Conservation (phyloP, 345 rosid species). For the Durio zibethinus region DNA sequence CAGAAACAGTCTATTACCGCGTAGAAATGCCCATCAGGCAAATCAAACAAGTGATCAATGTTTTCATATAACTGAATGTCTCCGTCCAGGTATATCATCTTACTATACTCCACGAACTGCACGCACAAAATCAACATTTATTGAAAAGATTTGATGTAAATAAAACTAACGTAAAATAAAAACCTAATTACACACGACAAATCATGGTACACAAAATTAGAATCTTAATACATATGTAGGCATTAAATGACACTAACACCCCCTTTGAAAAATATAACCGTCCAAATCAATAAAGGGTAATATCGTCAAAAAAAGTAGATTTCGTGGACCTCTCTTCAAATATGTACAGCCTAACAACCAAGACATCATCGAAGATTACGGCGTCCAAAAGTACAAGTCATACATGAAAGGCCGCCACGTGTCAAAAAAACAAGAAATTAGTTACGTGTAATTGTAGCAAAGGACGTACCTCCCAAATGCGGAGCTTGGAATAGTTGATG, state of each 20-base stretch:
- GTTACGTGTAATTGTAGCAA: not conserved
- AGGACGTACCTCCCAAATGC: slow-evolving; percentile 80
- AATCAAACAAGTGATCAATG: slow-evolving; percentile 78
- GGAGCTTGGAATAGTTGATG: slow-evolving; percentile 89
- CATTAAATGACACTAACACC: not conserved
- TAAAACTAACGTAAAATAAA: not conserved
- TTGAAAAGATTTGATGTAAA: not conserved
- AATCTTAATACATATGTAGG: not conserved
- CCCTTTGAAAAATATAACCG: not conserved
- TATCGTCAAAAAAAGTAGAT: not conserved
- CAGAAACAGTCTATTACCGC: slow-evolving; percentile 95
- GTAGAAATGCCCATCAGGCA: slow-evolving; percentile 56
- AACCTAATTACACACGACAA: not conserved
- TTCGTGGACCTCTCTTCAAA: no score
- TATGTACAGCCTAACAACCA: not conserved
- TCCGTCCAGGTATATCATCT: slow-evolving; percentile 84
- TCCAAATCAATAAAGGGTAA: not conserved
- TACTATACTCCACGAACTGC: slow-evolving; percentile 81
- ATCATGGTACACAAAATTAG: not conserved
- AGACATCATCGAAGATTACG: no score
- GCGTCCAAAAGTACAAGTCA: not conserved
- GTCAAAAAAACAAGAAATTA: not conserved
- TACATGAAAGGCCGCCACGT: slow-evolving; percentile 4
- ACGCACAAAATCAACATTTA: not conserved
- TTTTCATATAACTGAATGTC: slow-evolving; percentile 79